A percentile compares a stretch with the other conserved stretches of the same genome.
Conservation (phyloP, 805 yeast genomes). For the Kurtzmaniella fragi region DNA sequence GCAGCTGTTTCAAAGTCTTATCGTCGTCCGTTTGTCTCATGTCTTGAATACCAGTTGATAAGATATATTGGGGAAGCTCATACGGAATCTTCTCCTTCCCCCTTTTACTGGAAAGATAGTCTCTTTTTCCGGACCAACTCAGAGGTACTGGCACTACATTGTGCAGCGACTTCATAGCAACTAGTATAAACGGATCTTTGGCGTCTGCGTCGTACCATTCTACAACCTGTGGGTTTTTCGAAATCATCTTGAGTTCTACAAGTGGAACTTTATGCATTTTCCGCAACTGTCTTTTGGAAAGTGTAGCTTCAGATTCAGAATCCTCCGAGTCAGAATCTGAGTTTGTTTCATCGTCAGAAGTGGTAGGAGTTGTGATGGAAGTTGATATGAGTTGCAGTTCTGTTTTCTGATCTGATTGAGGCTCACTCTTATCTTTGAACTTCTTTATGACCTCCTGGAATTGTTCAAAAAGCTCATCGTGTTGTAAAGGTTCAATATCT, state of each 20-base stretch:
- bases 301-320: slow-evolving; percentile 11
- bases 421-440: slow-evolving; percentile 6
- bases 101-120: slow-evolving; percentile 61
- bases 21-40: slow-evolving; percentile 71
- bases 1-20: slow-evolving; percentile 60
- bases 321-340: slow-evolving; percentile 8
- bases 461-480: slow-evolving; percentile 11
- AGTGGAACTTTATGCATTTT: slow-evolving; percentile 56
- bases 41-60: slow-evolving; percentile 78
- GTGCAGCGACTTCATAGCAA: slow-evolving; percentile 57
- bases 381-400: too few species aligned
- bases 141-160: slow-evolving; percentile 73
- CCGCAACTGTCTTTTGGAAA: slow-evolving; percentile 49
- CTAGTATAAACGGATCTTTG: slow-evolving; percentile 63
- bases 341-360: too few species aligned
- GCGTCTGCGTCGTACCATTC: slow-evolving; percentile 91
- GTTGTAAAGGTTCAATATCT: not conserved
- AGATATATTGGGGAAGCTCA: slow-evolving; percentile 71
- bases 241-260: slow-evolving; percentile 58
- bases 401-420: not conserved
- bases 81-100: slow-evolving; percentile 69
- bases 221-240: slow-evolving; percentile 63
- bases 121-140: slow-evolving; percentile 81
- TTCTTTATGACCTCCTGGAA: slow-evolving; percentile 17
- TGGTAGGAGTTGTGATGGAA: too few species aligned